phyloP scores from a whole-genome alignment of 306 rosid genomes.

The Cicer bijugum region DNA sequence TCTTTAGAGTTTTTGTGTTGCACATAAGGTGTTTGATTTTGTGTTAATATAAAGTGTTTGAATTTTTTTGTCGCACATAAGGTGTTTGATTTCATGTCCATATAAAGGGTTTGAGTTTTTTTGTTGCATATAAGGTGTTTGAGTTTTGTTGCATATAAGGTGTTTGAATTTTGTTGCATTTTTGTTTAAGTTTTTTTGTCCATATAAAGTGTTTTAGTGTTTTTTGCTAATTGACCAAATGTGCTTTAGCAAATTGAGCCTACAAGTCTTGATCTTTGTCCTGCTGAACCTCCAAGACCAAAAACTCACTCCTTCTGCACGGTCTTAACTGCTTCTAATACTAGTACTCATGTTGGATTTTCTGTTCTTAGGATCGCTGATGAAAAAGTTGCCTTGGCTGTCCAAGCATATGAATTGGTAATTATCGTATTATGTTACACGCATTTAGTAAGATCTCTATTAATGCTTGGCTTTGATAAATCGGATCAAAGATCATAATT shows the following conservation, averaged over 20 bases:
- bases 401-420: constrained; percentile 97
- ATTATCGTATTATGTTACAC: constrained; percentile 30
- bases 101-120: too few relatives aligned
- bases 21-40: too few relatives aligned
- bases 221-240: constrained; percentile 45
- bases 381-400: constrained; percentile 88
- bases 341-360: constrained; percentile 78
- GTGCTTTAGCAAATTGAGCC: constrained; percentile 69
- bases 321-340: constrained; percentile 89
- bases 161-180: too few relatives aligned
- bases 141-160: too few relatives aligned
- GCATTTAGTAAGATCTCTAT: background rate
- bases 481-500: constrained; percentile 11
- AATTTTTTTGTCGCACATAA: too few relatives aligned
- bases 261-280: constrained; percentile 57
- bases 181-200: too few relatives aligned
- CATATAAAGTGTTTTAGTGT: too few relatives aligned
- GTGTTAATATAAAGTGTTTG: too few relatives aligned
- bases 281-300: constrained; percentile 55
- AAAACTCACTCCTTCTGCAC: constrained; percentile 73
- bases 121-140: too few relatives aligned
- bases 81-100: too few relatives aligned
- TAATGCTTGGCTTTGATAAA: constrained; percentile 19
- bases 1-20: too few relatives aligned
- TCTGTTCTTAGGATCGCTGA: constrained; percentile 64